Evolutionary conservation across 2,329 filamentous ascomycete genomes (phyloP).

Genomic region (Trichoderma harzianum): DNA sequence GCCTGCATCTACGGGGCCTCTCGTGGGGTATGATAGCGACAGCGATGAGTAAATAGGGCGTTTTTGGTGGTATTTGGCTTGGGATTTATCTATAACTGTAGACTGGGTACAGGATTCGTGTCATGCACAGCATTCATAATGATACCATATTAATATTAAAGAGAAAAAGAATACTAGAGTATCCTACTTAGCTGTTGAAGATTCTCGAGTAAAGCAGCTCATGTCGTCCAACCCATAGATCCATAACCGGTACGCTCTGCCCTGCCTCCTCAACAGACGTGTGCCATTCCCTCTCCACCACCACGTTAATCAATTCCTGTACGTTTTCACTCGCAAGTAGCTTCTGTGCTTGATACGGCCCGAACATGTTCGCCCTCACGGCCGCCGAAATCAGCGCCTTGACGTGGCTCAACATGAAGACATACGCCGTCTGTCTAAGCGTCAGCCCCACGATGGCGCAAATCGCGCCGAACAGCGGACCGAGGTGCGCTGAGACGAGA

Average conservation of each 20-base stretch:
- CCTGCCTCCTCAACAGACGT: constrained; percentile 63
- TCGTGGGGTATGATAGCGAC: constrained; percentile 89
- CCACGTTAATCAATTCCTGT: constrained; percentile 53
- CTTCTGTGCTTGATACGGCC: constrained; percentile 75
- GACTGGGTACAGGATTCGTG: constrained; percentile 20
- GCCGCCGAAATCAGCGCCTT: constrained; percentile 74
- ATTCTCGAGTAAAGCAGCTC: constrained; percentile 82
- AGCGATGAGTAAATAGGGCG: constrained; percentile 61
- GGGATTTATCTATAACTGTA: constrained; percentile 21
- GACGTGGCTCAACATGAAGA: constrained; percentile 73
- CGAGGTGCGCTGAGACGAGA: constrained; percentile 60
- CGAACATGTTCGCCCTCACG: constrained; percentile 73
- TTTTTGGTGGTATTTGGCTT: constrained; percentile 16
- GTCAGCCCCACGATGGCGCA: constrained; percentile 59
- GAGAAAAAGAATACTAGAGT: neutral
- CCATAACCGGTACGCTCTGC: constrained; percentile 73
- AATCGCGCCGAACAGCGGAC: constrained; percentile 67
- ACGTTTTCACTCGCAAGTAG: constrained; percentile 62
- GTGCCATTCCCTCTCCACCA: constrained; percentile 59
- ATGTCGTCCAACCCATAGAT: constrained; percentile 79
- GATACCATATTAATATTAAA: constrained; percentile 28
- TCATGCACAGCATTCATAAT: constrained; percentile 28
- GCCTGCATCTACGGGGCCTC: constrained; percentile 58
- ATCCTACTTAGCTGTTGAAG: constrained; percentile 65
- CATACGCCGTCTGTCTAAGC: constrained; percentile 63